These are phyloP conservation scores for Flaveria bidentis DNA, from an alignment of 129 eudicot species.

Conservation along the genomic window DNA sequence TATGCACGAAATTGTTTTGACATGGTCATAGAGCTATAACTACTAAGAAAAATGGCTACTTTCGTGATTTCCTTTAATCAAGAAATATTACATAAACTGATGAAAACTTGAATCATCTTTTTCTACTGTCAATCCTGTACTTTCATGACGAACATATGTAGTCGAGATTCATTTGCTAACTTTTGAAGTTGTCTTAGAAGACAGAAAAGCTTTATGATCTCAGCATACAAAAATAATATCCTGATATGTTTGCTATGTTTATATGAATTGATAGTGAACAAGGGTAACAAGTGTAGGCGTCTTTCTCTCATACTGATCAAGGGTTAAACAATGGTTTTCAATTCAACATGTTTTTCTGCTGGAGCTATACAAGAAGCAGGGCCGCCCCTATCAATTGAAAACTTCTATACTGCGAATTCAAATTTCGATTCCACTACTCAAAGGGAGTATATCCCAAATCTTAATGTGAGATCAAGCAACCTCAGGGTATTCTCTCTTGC, in stretches of 20 bases:
- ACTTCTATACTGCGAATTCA: conserved; percentile 16
- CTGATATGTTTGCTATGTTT: neutral
- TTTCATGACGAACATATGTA: neutral
- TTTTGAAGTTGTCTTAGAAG: neutral
- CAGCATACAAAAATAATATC: neutral
- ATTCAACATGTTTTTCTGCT: neutral
- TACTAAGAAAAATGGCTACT: conserved; percentile 1
- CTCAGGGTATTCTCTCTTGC: conserved; percentile 57
- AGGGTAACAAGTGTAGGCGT: neutral
- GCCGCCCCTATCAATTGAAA: neutral
- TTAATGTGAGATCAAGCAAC: conserved; percentile 41
- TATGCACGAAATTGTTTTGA: neutral
- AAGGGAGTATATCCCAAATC: conserved; percentile 38
- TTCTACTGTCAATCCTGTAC: neutral
- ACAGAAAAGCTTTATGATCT: neutral
- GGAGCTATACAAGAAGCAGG: neutral
- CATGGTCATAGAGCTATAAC: neutral
- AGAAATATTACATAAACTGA: neutral
- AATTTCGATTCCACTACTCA: conserved; percentile 37
- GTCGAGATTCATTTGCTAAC: neutral
- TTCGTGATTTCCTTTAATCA: neutral
- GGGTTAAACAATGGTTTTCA: conserved; percentile 9
- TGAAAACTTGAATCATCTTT: neutral
- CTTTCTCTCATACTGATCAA: conserved; percentile 11
- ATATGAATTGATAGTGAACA: neutral